Evolutionary conservation across 257 asterid species (phyloP).

Genomic region (Capsicum baccatum): DNA sequence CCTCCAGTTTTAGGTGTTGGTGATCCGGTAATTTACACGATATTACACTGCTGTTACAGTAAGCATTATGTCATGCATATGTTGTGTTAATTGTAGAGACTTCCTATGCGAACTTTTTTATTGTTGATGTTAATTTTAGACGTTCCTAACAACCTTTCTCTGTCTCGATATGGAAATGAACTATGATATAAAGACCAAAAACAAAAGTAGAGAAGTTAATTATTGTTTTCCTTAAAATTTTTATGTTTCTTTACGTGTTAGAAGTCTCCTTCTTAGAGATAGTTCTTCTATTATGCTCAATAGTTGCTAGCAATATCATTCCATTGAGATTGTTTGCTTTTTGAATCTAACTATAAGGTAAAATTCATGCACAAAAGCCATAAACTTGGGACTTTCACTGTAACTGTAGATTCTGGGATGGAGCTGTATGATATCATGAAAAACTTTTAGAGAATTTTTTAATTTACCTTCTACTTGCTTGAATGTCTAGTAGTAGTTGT

Average conservation of each 20-base stretch:
- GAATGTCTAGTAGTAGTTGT: conserved; percentile 31
- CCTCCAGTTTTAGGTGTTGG: conserved; percentile 71
- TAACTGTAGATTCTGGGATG: neutral
- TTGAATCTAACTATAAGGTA: neutral
- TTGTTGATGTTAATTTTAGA: neutral
- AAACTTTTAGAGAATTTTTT: neutral
- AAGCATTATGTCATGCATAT: conserved; percentile 8
- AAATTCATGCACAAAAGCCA: neutral
- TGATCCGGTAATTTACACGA: conserved; percentile 65
- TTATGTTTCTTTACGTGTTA: neutral
- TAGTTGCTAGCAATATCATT: neutral
- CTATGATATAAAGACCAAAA: neutral
- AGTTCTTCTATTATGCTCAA: neutral
- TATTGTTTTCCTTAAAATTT: neutral
- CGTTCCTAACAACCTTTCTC: neutral
- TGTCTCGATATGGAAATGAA: neutral
- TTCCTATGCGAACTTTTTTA: neutral
- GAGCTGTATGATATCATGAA: neutral
- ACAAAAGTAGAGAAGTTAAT: neutral
- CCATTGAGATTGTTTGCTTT: neutral
- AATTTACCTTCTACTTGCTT: neutral
- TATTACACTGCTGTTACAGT: neutral
- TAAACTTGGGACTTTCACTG: neutral
- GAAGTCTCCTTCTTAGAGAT: neutral
- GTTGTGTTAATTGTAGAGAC: neutral